Evolutionary conservation across 2,329 filamentous ascomycete genomes (phyloP), one percentile per base, ranked within the genome.

Genomic region (Botrytis aclada): DNA sequence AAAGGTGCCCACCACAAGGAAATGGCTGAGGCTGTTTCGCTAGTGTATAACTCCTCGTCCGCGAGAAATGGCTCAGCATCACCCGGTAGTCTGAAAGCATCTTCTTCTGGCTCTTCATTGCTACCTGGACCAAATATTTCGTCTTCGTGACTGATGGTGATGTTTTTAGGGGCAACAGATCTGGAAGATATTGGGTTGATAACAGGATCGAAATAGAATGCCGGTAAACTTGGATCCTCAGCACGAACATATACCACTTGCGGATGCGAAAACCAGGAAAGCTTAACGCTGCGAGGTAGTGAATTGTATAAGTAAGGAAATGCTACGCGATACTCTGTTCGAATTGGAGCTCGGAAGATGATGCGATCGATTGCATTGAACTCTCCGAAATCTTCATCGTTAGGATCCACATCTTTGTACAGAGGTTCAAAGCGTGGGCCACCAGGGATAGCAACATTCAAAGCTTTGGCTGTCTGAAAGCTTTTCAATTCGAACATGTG

Each of bases 331-430:
- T 97, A 98, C 83, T 99, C 96, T 14, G 95, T 99, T 77, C 95
- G 90, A 76, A 98, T 97, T 0, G 95, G 95, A 64, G 93, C 92
- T 76, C 96, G 92, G 87, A 99, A 99, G 77, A 99, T 99, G 83
- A 99, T 99, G 78, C 97, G 93, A 80, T 99, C 96, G 79, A 99
- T 99, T 47, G 96, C 96, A 80, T 99, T 99, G 87, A 99, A 99
- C 83, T 99, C 96, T 83, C 96, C 96, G 83, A 99, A 99, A 81
- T 99, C 96, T 82, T 99, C 96, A 78, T 98, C 95, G 79, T 99
- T 99, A 2, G 96, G 96, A 82, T 99, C 95, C 74, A 99, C 95
- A 79, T 99, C 96, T 84, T 99, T 99, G 86, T 98, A 99, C 32
- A 99, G 83, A 37, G 96, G 96, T 83, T 99, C 96, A 76, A 99